Conservation (phyloP, 2,329 filamentous ascomycete species). For the Hawksworthiomyces lignivorus region DNA sequence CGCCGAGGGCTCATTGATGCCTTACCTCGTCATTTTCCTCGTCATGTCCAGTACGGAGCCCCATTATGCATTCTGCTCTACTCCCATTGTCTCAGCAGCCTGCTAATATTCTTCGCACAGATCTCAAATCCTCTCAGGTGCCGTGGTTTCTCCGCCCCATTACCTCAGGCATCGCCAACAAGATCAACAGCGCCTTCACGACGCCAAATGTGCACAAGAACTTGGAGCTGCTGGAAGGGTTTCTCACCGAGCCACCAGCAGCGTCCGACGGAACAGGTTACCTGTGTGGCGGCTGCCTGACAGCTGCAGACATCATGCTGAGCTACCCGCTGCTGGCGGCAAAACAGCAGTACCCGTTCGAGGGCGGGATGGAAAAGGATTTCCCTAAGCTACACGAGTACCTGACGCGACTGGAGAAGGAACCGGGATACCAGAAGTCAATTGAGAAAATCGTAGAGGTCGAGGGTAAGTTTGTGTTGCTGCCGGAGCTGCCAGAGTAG, state of each 20-base stretch:
- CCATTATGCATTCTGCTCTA: not conserved
- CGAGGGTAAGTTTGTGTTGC: constrained; percentile 30
- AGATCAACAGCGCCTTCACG: constrained; percentile 33
- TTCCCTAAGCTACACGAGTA: constrained; percentile 41
- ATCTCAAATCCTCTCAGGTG: constrained; percentile 35
- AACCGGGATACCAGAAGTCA: constrained; percentile 41
- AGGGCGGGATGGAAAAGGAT: constrained; percentile 18
- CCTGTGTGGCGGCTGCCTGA: constrained; percentile 41
- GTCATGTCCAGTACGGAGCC: constrained; percentile 43
- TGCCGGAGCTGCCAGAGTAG: no score
- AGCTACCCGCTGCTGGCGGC: constrained; percentile 44
- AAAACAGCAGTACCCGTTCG: constrained; percentile 31
- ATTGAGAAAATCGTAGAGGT: constrained; percentile 42
- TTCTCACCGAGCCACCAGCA: constrained; percentile 34
- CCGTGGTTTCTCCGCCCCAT: constrained; percentile 49
- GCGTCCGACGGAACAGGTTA: constrained; percentile 32
- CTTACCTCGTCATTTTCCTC: constrained; percentile 55
- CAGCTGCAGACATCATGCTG: constrained; percentile 40
- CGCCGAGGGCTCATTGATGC: constrained; percentile 76
- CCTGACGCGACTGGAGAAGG: constrained; percentile 34
- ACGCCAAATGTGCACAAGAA: constrained; percentile 41
- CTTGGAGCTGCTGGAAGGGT: constrained; percentile 41
- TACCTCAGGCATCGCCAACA: constrained; percentile 37
- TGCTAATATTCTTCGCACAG: no score
- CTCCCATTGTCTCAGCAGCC: no score